These are phyloP conservation scores for Hanseniaspora uvarum DNA, from an alignment of 1,139 yeast genomes.

Conservation along the genomic window DNA sequence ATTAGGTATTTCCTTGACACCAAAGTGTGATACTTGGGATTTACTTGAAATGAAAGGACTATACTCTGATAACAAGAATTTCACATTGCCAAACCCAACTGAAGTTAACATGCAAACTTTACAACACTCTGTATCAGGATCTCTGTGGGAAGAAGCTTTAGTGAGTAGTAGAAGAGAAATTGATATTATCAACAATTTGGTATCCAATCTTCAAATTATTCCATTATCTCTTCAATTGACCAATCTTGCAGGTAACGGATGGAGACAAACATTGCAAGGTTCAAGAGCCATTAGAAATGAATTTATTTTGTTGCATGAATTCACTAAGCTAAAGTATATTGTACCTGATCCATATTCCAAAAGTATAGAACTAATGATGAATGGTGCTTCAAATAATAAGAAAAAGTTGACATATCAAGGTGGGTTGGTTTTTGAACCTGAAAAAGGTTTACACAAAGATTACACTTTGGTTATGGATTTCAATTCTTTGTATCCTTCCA, in stretches of 20 bases:
- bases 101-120: conserved; percentile 16
- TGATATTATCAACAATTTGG: conserved; percentile 39
- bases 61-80: conserved; percentile 57
- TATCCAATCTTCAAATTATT: conserved; percentile 72
- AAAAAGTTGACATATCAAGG: conserved; percentile 85
- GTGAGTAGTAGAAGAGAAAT: conserved; percentile 9
- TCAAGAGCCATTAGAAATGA: conserved; percentile 96
- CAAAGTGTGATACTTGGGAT: conserved; percentile 95
- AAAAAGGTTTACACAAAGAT: conserved; percentile 83
- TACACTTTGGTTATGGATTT: conserved; percentile 93
- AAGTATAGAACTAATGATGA: conserved; percentile 38
- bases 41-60: conserved; percentile 81
- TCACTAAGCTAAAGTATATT: conserved; percentile 65
- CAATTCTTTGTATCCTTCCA: conserved; percentile 93
- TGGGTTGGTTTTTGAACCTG: conserved; percentile 96
- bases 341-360: conserved; percentile 77
- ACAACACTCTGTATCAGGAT: conserved; percentile 13
- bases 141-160: conserved; percentile 13
- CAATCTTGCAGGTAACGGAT: conserved; percentile 90
- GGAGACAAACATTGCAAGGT: conserved; percentile 92
- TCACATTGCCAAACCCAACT: conserved; percentile 23
- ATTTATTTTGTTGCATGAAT: conserved; percentile 84
- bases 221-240: conserved; percentile 88
- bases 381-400: conserved; percentile 36
- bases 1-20: conserved; percentile 84